Evolutionary conservation across 106 monocot genomes (phyloP).

Genomic region (Agapanthus africanus): DNA sequence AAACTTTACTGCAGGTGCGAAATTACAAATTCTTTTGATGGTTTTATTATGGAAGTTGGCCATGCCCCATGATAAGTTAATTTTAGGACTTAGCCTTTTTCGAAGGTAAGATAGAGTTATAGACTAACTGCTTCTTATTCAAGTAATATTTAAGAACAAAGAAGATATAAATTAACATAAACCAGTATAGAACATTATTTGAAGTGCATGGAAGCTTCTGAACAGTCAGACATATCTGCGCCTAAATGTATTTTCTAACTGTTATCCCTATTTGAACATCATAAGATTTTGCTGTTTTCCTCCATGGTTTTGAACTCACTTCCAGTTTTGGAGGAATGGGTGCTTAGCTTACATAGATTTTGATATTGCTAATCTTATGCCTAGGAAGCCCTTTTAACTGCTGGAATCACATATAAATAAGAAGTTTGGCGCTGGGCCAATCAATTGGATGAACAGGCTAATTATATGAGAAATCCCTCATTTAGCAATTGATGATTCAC

Average conservation of each 20-base stretch:
- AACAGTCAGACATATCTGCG: background rate
- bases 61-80: background rate
- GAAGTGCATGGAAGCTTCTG: background rate
- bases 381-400: background rate
- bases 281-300: background rate
- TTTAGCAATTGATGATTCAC: background rate
- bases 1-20: conserved; percentile 77
- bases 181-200: background rate
- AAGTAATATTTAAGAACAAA: background rate
- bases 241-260: background rate
- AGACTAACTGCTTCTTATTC: background rate
- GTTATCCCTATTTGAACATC: background rate
- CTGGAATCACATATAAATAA: background rate
- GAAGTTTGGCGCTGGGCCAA: background rate
- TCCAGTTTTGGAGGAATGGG: background rate
- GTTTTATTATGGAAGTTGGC: background rate
- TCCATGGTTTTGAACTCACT: background rate
- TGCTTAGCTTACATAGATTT: too few species aligned
- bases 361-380: background rate
- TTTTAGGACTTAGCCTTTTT: background rate
- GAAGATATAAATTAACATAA: background rate
- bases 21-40: background rate
- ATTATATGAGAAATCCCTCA: background rate
- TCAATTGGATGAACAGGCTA: background rate
- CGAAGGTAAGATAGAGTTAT: too few species aligned